Evolutionary conservation across 2,329 filamentous ascomycete genomes (phyloP).

Genomic region (Colletotrichum sp.): DNA sequence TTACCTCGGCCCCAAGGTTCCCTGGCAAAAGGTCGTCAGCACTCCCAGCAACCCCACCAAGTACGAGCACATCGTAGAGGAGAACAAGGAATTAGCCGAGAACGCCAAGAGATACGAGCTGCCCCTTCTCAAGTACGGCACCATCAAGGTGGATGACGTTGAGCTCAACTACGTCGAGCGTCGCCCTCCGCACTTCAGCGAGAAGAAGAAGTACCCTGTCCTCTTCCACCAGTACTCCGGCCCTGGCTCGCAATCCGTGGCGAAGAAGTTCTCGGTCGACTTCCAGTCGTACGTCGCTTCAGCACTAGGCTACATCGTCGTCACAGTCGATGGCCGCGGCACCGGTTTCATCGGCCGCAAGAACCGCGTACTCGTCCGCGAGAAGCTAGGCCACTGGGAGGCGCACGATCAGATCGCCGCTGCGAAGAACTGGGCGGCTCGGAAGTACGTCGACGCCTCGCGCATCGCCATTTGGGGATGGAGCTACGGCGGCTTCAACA

Average conservation of each 20-base stretch:
- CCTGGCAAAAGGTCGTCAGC: constrained; percentile 89
- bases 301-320: constrained; percentile 86
- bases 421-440: constrained; percentile 81
- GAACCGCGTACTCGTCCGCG: constrained; percentile 81
- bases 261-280: constrained; percentile 81
- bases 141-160: constrained; percentile 82
- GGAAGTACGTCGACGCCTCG: constrained; percentile 81
- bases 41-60: constrained; percentile 72
- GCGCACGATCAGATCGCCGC: constrained; percentile 90
- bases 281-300: constrained; percentile 92
- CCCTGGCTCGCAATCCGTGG: constrained; percentile 88
- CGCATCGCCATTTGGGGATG: constrained; percentile 97
- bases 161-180: constrained; percentile 79
- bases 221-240: constrained; percentile 96
- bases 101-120: constrained; percentile 79
- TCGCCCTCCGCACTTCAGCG: constrained; percentile 86
- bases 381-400: constrained; percentile 85
- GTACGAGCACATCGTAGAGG: constrained; percentile 77
- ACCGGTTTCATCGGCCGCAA: constrained; percentile 90
- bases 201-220: constrained; percentile 86
- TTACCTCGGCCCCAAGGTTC: constrained; percentile 84
- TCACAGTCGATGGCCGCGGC: constrained; percentile 92
- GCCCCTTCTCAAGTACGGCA: constrained; percentile 82
- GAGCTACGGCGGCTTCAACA: constrained; percentile 96
- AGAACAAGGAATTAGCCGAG: constrained; percentile 74